These are phyloP conservation scores for Myrmaecium sp. DNA, from an alignment of 2,329 filamentous ascomycete genomes.

Conservation along the genomic window DNA sequence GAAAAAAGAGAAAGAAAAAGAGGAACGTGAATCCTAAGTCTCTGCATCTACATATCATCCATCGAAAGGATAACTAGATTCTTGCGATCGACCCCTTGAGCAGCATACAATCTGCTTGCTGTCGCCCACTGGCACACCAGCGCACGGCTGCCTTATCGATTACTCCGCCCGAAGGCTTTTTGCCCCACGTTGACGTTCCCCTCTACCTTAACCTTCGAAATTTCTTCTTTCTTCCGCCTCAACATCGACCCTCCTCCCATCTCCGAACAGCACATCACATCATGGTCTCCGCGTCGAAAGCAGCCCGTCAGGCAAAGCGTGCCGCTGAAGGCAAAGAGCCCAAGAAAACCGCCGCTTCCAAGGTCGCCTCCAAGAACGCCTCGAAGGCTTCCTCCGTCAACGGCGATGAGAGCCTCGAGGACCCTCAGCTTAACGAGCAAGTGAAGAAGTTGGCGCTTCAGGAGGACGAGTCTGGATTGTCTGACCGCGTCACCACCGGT, in stretches of 20 bases:
- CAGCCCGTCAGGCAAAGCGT: slow-evolving; percentile 49
- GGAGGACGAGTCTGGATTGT: slow-evolving; percentile 90
- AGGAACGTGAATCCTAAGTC: no score
- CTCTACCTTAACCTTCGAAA: slow-evolving; percentile 7
- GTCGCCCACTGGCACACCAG: no score
- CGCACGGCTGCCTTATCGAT: no score
- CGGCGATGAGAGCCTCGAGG: slow-evolving; percentile 46
- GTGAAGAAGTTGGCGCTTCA: slow-evolving; percentile 80
- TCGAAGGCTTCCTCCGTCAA: slow-evolving; percentile 52
- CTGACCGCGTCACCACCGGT: slow-evolving; percentile 95
- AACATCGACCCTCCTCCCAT: slow-evolving; percentile 5
- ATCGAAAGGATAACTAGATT: no score
- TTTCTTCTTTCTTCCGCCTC: slow-evolving; percentile 11
- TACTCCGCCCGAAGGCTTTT: no score
- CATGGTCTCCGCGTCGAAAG: slow-evolving; percentile 55
- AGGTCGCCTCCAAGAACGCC: slow-evolving; percentile 50
- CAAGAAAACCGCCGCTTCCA: slow-evolving; percentile 58
- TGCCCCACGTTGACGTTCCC: slow-evolving; percentile 1
- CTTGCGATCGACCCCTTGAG: no score
- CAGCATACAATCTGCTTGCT: no score
- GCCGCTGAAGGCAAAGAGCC: slow-evolving; percentile 53
- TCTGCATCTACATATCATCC: no score
- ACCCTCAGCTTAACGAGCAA: slow-evolving; percentile 55
- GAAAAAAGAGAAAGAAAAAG: no score
- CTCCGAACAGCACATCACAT: slow-evolving; percentile 10